Conservation (phyloP, 805 yeast species). For the Lipomyces yamanashiensis region DNA sequence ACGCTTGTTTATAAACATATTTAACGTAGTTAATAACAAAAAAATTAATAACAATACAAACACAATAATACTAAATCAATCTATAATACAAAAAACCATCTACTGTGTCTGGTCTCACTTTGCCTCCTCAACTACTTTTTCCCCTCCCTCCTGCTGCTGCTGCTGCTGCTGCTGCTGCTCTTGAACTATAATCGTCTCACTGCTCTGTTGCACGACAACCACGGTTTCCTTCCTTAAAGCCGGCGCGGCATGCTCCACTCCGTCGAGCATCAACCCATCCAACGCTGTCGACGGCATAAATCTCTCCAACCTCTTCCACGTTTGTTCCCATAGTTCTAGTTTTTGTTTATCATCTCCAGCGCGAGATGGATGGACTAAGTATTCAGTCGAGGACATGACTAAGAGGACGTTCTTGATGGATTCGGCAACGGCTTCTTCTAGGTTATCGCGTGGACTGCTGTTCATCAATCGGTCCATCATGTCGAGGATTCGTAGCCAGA, state of each 20-base stretch:
- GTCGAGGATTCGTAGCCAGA: constrained; percentile 48
- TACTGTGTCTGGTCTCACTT: too few species aligned
- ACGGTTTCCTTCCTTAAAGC: neutral
- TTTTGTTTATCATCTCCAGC: constrained; percentile 40
- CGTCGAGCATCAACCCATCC: constrained; percentile 18
- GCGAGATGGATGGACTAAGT: constrained; percentile 29
- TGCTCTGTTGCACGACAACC: neutral
- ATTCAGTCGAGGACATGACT: constrained; percentile 45
- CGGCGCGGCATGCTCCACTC: neutral
- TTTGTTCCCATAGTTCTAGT: constrained; percentile 46
- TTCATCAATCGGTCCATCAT: constrained; percentile 49
- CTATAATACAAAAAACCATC: too few species aligned
- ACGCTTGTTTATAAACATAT: too few species aligned
- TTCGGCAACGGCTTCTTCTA: constrained; percentile 49
- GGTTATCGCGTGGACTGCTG: constrained; percentile 47
- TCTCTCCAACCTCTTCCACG: constrained; percentile 46
- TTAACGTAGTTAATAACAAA: too few species aligned
- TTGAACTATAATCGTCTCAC: neutral
- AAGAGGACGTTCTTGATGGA: constrained; percentile 50
- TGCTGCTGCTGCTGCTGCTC: too few species aligned
- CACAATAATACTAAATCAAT: too few species aligned
- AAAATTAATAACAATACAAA: too few species aligned
- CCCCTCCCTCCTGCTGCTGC: too few species aligned
- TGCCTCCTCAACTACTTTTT: too few species aligned
- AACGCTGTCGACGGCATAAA: constrained; percentile 46